Percentiles rank a stretch among this genome's conserved stretches.
These are phyloP conservation scores for Microthlaspi erraticum DNA, from an alignment of 345 rosid species.

Conservation along the genomic window DNA sequence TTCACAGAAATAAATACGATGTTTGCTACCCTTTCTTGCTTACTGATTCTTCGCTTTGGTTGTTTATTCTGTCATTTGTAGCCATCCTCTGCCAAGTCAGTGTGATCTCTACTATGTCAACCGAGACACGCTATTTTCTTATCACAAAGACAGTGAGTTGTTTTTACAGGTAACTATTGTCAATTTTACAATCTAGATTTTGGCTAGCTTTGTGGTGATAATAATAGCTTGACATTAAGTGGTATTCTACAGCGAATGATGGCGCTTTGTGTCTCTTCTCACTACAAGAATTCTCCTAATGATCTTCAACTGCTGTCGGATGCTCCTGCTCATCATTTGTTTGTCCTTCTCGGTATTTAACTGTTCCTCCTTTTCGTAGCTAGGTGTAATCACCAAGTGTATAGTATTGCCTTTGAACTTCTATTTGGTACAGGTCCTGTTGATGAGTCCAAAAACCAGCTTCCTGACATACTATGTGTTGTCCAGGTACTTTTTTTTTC, in stretches of 20 bases:
- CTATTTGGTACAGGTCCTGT: conserved; percentile 76
- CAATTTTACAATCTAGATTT: not conserved
- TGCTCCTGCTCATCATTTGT: conserved; percentile 99
- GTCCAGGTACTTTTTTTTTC: conserved; percentile 71
- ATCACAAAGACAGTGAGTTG: conserved; percentile 89
- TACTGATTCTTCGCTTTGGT: not conserved
- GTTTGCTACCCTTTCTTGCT: conserved; percentile 5
- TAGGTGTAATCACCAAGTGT: conserved; percentile 18
- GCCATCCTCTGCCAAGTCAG: conserved; percentile 85
- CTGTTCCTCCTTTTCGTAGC: conserved; percentile 13
- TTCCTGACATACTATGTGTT: conserved; percentile 95
- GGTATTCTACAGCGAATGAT: conserved; percentile 82
- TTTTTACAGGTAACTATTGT: conserved; percentile 69
- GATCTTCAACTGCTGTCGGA: conserved; percentile 96
- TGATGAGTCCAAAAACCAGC: conserved; percentile 88
- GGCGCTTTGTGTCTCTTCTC: conserved; percentile 97
- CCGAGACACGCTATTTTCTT: conserved; percentile 92
- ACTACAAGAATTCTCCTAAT: conserved; percentile 98
- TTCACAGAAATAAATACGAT: not conserved
- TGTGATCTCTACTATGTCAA: conserved; percentile 95
- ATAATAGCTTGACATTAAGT: conserved; percentile 37
- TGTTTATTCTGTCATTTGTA: conserved; percentile 41
- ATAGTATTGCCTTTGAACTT: conserved; percentile 18
- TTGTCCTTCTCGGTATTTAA: conserved; percentile 80
- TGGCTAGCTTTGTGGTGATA: conserved; percentile 9